These are phyloP conservation scores for Panicum virgatum DNA, from an alignment of 202 grass and related monocot species.

Conservation along the genomic window DNA sequence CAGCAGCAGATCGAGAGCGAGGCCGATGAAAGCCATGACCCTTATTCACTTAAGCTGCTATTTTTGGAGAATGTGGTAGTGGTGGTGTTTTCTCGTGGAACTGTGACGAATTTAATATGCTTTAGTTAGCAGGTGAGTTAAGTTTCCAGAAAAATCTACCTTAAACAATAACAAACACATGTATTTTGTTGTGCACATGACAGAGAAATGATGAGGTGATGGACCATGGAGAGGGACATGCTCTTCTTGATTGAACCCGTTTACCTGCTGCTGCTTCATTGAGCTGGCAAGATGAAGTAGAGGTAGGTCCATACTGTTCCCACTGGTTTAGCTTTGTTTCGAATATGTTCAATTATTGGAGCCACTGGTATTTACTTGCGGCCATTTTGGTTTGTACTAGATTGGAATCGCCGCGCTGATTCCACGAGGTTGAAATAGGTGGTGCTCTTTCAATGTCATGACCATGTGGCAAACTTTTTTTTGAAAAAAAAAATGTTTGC, in stretches of 20 bases:
- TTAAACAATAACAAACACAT: neutral
- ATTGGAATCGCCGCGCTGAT: neutral
- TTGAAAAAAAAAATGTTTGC: too few relatives aligned
- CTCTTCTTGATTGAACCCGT: neutral
- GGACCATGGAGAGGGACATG: neutral
- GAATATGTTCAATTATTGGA: neutral
- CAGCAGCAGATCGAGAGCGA: neutral
- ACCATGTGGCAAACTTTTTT: too few relatives aligned
- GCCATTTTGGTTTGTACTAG: neutral
- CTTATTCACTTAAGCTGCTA: neutral
- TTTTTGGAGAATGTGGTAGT: neutral
- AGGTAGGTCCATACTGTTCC: neutral
- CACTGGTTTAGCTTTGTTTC: neutral
- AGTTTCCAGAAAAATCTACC: neutral
- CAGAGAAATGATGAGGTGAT: neutral
- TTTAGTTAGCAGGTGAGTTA: neutral
- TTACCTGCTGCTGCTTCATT: neutral
- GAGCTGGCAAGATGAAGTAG: neutral
- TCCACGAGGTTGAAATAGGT: neutral
- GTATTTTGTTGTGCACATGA: neutral
- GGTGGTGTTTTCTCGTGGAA: neutral
- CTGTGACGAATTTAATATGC: neutral
- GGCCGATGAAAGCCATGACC: neutral
- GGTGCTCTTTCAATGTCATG: neutral
- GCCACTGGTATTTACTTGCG: neutral